Evolutionary conservation across 805 yeast species (phyloP).

Genomic region (Candida tallmaniae): DNA sequence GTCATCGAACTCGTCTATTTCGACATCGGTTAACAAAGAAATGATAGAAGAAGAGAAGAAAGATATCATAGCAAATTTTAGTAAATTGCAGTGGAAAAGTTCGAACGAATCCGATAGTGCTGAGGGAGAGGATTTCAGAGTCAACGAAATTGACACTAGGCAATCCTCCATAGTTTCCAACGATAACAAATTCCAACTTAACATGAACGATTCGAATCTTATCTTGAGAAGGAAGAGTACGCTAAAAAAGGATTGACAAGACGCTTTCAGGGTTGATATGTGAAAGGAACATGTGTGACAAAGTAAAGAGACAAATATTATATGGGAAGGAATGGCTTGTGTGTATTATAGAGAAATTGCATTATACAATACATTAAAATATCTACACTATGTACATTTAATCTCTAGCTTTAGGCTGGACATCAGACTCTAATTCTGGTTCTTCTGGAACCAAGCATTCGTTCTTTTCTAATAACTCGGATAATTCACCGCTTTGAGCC

Average conservation of each 20-base stretch:
- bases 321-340: background rate
- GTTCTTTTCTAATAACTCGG: slow-evolving; percentile 75
- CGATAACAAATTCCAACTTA: slow-evolving; percentile 51
- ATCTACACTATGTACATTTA: slow-evolving; percentile 6
- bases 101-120: slow-evolving; percentile 10
- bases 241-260: slow-evolving; percentile 1
- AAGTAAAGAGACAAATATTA: background rate
- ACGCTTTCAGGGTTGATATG: no score
- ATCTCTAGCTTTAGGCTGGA: slow-evolving; percentile 34
- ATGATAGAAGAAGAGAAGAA: slow-evolving; percentile 19
- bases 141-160: slow-evolving; percentile 28
- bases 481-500: slow-evolving; percentile 89
- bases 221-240: slow-evolving; percentile 47
- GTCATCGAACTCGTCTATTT: no score
- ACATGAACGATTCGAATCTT: slow-evolving; percentile 60
- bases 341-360: slow-evolving; percentile 4
- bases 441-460: slow-evolving; percentile 80
- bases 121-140: slow-evolving; percentile 17
- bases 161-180: slow-evolving; percentile 37
- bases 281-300: no score
- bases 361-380: background rate
- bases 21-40: no score
- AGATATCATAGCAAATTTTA: slow-evolving; percentile 22
- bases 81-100: slow-evolving; percentile 11
- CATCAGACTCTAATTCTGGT: slow-evolving; percentile 36